phyloP scores from a whole-genome alignment of 2,329 filamentous ascomycete species.

The Paramyrothecium sp. region DNA sequence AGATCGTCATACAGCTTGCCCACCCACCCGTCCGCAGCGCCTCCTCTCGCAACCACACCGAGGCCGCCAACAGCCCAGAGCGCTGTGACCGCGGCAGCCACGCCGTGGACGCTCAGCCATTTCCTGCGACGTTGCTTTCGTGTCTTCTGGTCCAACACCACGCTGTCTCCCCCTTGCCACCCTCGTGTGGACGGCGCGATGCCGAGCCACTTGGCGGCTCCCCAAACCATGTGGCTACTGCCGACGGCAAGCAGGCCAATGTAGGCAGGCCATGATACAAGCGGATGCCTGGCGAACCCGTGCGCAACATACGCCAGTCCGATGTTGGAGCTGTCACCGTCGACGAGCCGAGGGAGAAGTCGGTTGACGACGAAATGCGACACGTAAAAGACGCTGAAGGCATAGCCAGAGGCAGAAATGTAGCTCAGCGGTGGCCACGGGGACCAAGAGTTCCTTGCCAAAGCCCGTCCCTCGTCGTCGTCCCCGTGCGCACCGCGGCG shows the following conservation, averaged over 20 bases:
- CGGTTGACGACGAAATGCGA: conserved; percentile 78
- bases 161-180: conserved; percentile 40
- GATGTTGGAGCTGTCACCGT: conserved; percentile 84
- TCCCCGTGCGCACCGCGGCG: conserved; percentile 29
- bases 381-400: conserved; percentile 61
- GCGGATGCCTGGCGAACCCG: conserved; percentile 72
- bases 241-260: conserved; percentile 63
- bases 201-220: conserved; percentile 78
- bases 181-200: conserved; percentile 56
- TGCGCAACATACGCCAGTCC: conserved; percentile 82
- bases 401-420: conserved; percentile 72
- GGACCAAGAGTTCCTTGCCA: conserved; percentile 23
- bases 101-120: conserved; percentile 70
- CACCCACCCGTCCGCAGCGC: conserved; percentile 73
- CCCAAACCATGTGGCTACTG: conserved; percentile 80
- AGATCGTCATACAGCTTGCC: conserved; percentile 77
- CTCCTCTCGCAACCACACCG: conserved; percentile 72
- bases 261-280: conserved; percentile 69
- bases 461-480: conserved; percentile 19
- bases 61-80: conserved; percentile 83
- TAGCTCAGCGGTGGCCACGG: conserved; percentile 70
- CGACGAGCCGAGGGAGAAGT: conserved; percentile 68
- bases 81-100: conserved; percentile 54
- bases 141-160: conserved; percentile 46
- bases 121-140: conserved; percentile 58